Conservation (phyloP, 495 filamentous ascomycete species). For the Aspergillus ostianus region DNA sequence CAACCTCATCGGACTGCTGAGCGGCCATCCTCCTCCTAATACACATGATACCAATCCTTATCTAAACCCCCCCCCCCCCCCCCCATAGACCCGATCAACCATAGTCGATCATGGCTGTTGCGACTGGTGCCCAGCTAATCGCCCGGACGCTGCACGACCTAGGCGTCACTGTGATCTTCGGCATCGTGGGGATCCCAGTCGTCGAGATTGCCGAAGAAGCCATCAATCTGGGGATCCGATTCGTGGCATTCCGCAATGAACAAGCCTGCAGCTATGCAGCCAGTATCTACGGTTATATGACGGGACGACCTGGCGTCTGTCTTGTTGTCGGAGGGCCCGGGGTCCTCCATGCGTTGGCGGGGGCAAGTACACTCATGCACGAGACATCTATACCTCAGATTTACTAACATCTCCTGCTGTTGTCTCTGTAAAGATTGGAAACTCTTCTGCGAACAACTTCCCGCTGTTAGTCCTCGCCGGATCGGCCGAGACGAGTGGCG, state of each 20-base stretch:
- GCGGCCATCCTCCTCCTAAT: not conserved
- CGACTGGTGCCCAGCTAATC: constrained; percentile 57
- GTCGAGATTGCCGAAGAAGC: constrained; percentile 64
- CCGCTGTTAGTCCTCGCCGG: constrained; percentile 60
- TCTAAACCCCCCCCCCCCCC: no score
- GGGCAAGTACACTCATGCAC: constrained; percentile 33
- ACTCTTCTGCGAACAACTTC: constrained; percentile 56
- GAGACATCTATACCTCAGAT: not conserved
- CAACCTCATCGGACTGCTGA: not conserved
- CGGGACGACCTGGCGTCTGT: constrained; percentile 60
- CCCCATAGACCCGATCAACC: not conserved
- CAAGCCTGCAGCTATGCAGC: constrained; percentile 65
- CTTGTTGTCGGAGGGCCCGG: constrained; percentile 66
- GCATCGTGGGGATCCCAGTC: constrained; percentile 64
- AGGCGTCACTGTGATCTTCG: constrained; percentile 59
- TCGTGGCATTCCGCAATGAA: constrained; percentile 66
- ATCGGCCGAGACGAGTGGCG: constrained; percentile 52
- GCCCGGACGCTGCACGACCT: constrained; percentile 56
- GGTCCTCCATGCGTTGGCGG: constrained; percentile 61
- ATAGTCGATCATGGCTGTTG: constrained; percentile 28
- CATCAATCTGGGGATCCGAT: constrained; percentile 61
- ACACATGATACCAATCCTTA: not conserved
- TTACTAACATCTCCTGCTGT: not conserved
- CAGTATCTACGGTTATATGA: constrained; percentile 63
- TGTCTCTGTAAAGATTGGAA: constrained; percentile 43